Conservation (phyloP, 495 filamentous ascomycete species). For the Penicillium samsonianum region DNA sequence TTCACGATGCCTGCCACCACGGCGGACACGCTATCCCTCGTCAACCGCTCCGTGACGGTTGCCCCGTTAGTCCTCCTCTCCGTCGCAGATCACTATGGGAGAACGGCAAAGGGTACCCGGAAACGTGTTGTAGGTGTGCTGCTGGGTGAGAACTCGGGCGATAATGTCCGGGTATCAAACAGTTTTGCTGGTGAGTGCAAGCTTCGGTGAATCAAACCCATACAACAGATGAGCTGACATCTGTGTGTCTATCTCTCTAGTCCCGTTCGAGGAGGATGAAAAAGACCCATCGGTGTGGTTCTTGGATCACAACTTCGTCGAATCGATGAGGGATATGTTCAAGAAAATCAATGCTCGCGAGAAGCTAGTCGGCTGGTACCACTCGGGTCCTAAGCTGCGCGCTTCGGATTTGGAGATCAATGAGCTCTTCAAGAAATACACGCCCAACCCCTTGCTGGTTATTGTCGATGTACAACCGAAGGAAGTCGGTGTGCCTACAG, state of each 20-base stretch:
- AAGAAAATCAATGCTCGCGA: conserved; percentile 99
- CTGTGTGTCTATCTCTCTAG: conserved; percentile 46
- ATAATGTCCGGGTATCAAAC: conserved; percentile 95
- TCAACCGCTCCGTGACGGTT: conserved; percentile 91
- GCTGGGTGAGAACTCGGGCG: conserved; percentile 91
- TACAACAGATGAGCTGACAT: conserved; percentile 19
- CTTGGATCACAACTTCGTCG: conserved; percentile 98
- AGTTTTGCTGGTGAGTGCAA: conserved; percentile 84
- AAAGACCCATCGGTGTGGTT: conserved; percentile 99
- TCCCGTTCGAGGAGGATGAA: conserved; percentile 98
- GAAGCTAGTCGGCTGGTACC: conserved; percentile 99
- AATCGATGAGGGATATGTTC: conserved; percentile 99
- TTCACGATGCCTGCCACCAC: conserved; percentile 87
- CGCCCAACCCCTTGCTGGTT: conserved; percentile 90
- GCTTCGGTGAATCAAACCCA: conserved; percentile 12
- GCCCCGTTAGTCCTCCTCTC: conserved; percentile 97
- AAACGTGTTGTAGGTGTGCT: conserved; percentile 97
- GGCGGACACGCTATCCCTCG: conserved; percentile 88
- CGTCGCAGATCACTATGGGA: conserved; percentile 97
- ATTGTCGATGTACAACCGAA: conserved; percentile 99
- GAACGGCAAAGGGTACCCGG: conserved; percentile 81
- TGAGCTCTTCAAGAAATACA: conserved; percentile 99
- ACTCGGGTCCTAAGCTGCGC: conserved; percentile 94
- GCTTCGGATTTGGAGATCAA: conserved; percentile 99
- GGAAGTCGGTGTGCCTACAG: conserved; percentile 95